Evolutionary conservation across 208 protist genomes (phyloP), one percentile per base, ranked within the genome.

Genomic region (Leishmania tropica): DNA sequence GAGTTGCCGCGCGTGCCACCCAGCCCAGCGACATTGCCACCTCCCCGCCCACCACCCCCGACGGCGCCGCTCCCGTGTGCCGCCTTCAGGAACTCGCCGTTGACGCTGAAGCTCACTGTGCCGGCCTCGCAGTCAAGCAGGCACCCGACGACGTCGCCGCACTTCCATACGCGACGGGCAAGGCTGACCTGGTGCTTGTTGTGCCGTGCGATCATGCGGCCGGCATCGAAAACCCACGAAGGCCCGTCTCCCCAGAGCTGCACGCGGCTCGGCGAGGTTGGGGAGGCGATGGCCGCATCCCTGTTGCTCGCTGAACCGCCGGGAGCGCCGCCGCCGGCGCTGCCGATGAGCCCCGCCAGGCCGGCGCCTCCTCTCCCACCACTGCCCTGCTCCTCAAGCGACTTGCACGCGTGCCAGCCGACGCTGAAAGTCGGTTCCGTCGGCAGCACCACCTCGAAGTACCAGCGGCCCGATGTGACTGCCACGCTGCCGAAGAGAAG

Each of bases 71-170:
- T 67, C 1, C 75, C 85, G 68, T 92, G 88, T 62, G 86, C 37
- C 64, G 85, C 82, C 51, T 83, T 77, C 75, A 90, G 64, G 37
- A 83, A 58, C 28, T 84, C 78, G 21, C 95, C 96, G 80, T 98
- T 98, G 56, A 98, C 78, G 58, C 85, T 93, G 85, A 93, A 98
- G 45, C 76, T 53, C 67, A 98, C 94, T 0, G 85, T 91, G 19
- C 88, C 87, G 5, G 84, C 84, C 72, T 97, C 92, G 78, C 94
- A 97, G 88, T 98, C 94, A 1, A 98, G 81, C 75, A 94, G 75
- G 71, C 96, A 98, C 17, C 96, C 96, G 4, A 98, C 79, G 2
- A 98, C 90, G 67, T 98, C 94, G 31, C 94, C 94, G 54, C 94
- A 92, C 78, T 88, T 91, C 95, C 94, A 97, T 47, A 79, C 48